phyloP scores from a whole-genome alignment of 2,329 filamentous ascomycete species.

The Taxawa tesnikishii region DNA sequence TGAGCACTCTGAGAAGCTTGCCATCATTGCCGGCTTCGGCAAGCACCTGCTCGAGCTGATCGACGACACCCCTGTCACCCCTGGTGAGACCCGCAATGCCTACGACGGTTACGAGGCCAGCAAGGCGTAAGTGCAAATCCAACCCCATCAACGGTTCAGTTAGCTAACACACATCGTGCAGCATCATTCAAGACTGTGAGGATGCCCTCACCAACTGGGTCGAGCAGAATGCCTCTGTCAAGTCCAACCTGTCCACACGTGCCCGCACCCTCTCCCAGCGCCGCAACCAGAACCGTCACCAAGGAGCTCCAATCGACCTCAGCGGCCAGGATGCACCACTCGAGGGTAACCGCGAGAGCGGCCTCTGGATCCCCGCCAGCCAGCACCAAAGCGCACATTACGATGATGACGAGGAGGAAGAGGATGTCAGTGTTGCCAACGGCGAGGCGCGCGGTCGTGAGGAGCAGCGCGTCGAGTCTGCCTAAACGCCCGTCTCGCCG shows the following conservation, averaged over 20 bases:
- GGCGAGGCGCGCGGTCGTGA: conserved; percentile 34
- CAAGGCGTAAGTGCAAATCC: conserved; percentile 51
- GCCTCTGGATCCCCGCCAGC: conserved; percentile 66
- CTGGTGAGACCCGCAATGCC: conserved; percentile 86
- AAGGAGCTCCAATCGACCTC: conserved; percentile 63
- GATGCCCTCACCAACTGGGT: conserved; percentile 97
- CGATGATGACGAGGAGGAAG: conserved; percentile 53
- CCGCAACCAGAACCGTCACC: conserved; percentile 51
- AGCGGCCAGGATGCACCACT: conserved; percentile 71
- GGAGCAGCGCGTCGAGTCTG: conserved; percentile 27
- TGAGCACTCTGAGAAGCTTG: conserved; percentile 96
- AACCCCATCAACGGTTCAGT: background rate
- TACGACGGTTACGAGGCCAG: conserved; percentile 98
- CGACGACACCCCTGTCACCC: conserved; percentile 92
- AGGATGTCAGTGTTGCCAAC: conserved; percentile 37
- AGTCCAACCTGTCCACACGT: conserved; percentile 74
- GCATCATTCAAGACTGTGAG: conserved; percentile 98
- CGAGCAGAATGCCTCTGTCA: conserved; percentile 75
- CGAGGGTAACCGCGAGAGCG: conserved; percentile 54
- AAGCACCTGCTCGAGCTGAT: conserved; percentile 97
- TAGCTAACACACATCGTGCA: conserved; percentile 17
- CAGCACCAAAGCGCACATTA: conserved; percentile 49
- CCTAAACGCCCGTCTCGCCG: conserved; percentile 7
- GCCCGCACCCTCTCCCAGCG: conserved; percentile 80
- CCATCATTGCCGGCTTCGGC: conserved; percentile 93